Percentiles rank a stretch among this genome's conserved stretches.
phyloP scores from a whole-genome alignment of 129 eudicot species.

The Artemisia tridentata region DNA sequence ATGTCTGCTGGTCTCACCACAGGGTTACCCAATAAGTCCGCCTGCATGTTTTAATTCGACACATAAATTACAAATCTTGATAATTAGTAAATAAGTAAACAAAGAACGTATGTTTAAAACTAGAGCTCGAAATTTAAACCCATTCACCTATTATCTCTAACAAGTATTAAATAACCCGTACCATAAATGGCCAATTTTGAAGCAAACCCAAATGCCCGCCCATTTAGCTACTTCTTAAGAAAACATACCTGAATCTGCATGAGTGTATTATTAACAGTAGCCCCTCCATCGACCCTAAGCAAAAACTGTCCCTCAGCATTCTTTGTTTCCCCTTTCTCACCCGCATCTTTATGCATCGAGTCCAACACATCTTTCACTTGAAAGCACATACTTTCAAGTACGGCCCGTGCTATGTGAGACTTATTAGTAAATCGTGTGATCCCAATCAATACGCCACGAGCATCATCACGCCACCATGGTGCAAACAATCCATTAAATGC shows the following conservation, averaged over 20 bases:
- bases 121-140: not conserved
- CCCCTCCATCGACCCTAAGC: slow-evolving; percentile 98
- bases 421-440: slow-evolving; percentile 90
- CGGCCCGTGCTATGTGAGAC: slow-evolving; percentile 87
- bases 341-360: slow-evolving; percentile 95
- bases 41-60: slow-evolving; percentile 43
- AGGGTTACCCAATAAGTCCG: slow-evolving; percentile 75
- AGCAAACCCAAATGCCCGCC: not conserved
- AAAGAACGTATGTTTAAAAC: not conserved
- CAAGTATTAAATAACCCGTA: not conserved
- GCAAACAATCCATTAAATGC: slow-evolving; percentile 97
- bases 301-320: slow-evolving; percentile 68
- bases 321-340: slow-evolving; percentile 61
- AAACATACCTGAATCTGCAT: slow-evolving; percentile 90
- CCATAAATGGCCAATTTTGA: not conserved
- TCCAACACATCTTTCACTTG: slow-evolving; percentile 97
- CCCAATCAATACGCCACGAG: slow-evolving; percentile 90
- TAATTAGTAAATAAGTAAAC: not conserved
- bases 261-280: slow-evolving; percentile 72
- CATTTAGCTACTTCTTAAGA: not conserved
- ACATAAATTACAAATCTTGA: not conserved
- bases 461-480: slow-evolving; percentile 99
- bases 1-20: slow-evolving; percentile 91
- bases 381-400: slow-evolving; percentile 98
- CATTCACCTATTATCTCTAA: not conserved